Evolutionary conservation across 169 alveolate species (phyloP), one percentile per base, ranked within the genome.

Genomic region (Eimeria sp.): DNA sequence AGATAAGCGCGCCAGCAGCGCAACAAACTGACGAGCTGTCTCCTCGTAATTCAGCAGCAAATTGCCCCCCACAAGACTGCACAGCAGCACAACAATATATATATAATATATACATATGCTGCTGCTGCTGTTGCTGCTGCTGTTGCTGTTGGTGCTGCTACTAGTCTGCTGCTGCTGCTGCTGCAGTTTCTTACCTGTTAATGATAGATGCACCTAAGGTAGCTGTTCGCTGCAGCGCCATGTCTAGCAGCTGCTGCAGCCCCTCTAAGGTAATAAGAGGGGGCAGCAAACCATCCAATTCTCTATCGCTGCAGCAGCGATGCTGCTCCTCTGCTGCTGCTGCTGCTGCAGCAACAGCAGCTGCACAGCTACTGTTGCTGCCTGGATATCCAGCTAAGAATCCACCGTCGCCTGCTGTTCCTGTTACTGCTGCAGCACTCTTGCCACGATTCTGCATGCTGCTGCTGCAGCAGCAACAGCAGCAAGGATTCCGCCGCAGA

Each of bases 391-490:
- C 34, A 6, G 18, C 58, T 22, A 20, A 75, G 34, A 47, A 75
- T 25, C 63, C 43, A 34, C 14, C 63, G 4, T n/a, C 57, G 13
- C 11, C 89, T 47, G 65, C 90, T 25, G 90, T 47, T 5, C 45
- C 92, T 2, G 78, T 63, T 57, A 80, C 80, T 49, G 92, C 58
- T 11, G 92, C 57, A n/a, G 92, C 22, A 3, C 40, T 43, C 7
- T 30, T 51, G 9, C 51, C 61, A 4, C 45, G 4, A 43, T 3
- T 30, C 61, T 30, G 30, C 27, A 27, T 27, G 92, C 80, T 84
- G 92, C 78, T 84, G 80, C 92, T 84, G 92, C 92, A 84, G 76
- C 75, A 84, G 78, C 92, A 84, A 61, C 78, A 84, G 78, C 92
- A 84, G 61, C 92, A 84, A 5, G 92, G 92, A 5, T 45, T 70